Base-by-base conservation (phyloP, 768 basidiomycete species). In the Pleurotus ostreatus region DNA sequence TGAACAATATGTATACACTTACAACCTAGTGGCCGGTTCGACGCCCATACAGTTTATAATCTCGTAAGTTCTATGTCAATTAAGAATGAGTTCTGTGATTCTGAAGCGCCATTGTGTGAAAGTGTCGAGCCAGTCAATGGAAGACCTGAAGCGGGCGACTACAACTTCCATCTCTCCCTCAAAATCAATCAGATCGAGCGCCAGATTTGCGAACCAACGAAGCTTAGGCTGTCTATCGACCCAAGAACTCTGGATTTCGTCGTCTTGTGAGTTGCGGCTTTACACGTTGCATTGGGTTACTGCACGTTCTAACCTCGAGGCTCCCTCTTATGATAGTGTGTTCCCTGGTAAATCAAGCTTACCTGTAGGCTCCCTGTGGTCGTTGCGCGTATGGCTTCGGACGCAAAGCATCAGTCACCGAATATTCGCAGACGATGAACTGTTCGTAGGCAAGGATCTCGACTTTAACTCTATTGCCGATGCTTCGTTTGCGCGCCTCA, bases 401-500 rank as follows among this genome's bases (percentile, higher is more conserved):
- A 77, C 78, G 15, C 16, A 18, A 30, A 75, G 72, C n/a, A 68
- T 82, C 38, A 82, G 87, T 55, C 86, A 86, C 58, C 78, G 84
- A 37, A 55, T 88, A 44, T 88, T 88, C 61, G 77, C 78, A 37
- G 82, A 83, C 16, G 82, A 85, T 60, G 82, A 85, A 23, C 63
- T 88, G 23, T 87, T 84, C 84, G 69, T 87, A 11, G 85, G 82
- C 15, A 81, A 74, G 62, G 84, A 88, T 62, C 83, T 82, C 4
- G 84, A 88, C 62, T 87, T 88, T 63, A 66, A 70, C 44, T 70
- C 78, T 1, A 79, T 88, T 43, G 69, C 71, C 16, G 78, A 86
- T 45, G 83, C 81, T 8, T 78, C 80, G 1, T 82, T 84, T 62
- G 81, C 83, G 40, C 66, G 75, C 34, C 66, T 81, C 57, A 79